Evolutionary conservation across 2,329 filamentous ascomycete species (phyloP), one percentile per base, ranked within the genome.

Genomic region (Blumeriella jaapii): DNA sequence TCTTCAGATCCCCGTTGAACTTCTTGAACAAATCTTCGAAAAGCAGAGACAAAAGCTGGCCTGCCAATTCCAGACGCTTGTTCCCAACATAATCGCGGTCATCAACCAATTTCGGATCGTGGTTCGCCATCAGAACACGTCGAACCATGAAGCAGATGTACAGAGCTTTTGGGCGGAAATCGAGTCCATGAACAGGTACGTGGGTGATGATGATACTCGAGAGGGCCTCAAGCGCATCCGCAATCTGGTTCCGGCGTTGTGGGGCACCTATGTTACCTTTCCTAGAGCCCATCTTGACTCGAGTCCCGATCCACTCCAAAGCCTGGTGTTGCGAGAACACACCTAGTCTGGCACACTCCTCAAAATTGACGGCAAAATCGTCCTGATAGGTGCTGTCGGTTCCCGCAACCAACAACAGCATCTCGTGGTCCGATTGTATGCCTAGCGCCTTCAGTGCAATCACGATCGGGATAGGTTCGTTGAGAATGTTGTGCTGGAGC

Each of bases 1-100:
- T 74, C 59, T 93, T 94, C 56, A 98, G 77, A 49, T 91, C 80
- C 39, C 74, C 74, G 51, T 84, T 82, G 59, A 95, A 95, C 41
- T 84, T 82, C 64, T 98, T 98, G 73, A 98, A 98, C 41, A 95
- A 62, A 66, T 98, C 93, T 59, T 98, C 93, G 49, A 98, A 98
- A 0, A 98, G 69, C 1, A 98, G 69, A 3, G 91, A 87, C 42
- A 98, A 64, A 55, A 98, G 78, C 60, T 96, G 91, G 0, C 91
- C 91, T 35, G 93, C 93, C 60, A 98, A 60, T 59, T 98, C 91
- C 27, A 98, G 67, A 41, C 91, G 77, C 62, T 98, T 98, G 63
- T 98, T 98, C 47, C 91, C 91, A 18, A 98, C 86, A 53, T 96
- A 98, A 61, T 98, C 93, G 55, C 91, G 74, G 57, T 98, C 91